Conservation (phyloP, 2,329 filamentous ascomycete species). For the Bisporella sp. region DNA sequence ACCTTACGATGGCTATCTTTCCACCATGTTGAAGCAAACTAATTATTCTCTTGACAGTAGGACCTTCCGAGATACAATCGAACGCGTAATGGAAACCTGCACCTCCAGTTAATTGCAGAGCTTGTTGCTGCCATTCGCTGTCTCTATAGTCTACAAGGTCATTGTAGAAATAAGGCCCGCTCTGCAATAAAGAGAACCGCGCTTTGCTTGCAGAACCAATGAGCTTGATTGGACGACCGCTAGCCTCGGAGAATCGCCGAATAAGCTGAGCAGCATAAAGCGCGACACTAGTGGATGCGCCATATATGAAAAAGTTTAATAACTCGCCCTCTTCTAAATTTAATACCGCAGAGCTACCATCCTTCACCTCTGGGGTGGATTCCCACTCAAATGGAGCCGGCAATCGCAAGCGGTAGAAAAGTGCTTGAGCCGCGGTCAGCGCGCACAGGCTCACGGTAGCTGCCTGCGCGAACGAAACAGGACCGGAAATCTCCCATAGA, state of each 20-base stretch:
- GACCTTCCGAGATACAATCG: conserved; percentile 34
- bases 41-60: conserved; percentile 27
- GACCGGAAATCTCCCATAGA: conserved; percentile 30
- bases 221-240: background rate
- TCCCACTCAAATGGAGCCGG: conserved; percentile 26
- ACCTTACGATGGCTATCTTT: conserved; percentile 26
- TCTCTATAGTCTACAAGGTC: conserved; percentile 33
- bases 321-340: background rate
- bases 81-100: conserved; percentile 30
- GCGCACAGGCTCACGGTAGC: conserved; percentile 34
- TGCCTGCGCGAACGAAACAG: conserved; percentile 29
- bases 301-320: background rate
- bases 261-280: background rate
- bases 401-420: conserved; percentile 32
- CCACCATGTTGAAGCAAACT: conserved; percentile 23
- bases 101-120: conserved; percentile 18
- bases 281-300: background rate
- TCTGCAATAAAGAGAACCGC: conserved; percentile 13
- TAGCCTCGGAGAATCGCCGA: background rate
- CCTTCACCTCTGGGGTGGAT: conserved; percentile 6
- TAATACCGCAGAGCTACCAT: background rate
- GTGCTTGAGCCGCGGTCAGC: conserved; percentile 35
- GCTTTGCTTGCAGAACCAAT: background rate
- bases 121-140: conserved; percentile 26
- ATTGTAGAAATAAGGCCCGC: conserved; percentile 31